Evolutionary conservation across 306 rosid species (phyloP), one percentile per base, ranked within the genome.

Genomic region (Trifolium repens): DNA sequence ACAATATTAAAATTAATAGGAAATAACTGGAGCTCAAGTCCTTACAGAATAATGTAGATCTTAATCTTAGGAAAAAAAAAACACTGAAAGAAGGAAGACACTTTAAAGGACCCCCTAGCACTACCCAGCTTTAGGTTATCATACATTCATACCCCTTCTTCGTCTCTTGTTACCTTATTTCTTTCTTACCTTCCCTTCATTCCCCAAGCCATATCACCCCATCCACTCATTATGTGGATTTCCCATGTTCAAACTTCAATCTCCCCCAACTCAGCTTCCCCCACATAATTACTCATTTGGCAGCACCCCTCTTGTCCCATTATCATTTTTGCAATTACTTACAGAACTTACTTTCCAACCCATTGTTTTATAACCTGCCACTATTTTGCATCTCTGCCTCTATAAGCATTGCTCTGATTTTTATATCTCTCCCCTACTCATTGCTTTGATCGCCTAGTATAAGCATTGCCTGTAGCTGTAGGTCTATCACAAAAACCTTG

Each of bases 11-110:
- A 2, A 9, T 17, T 39, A 65, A 16, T 39, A 61, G 24, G 43
- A 34, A 14, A 62, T 62, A 62, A 6, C 70, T 40, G 52, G 52
- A 65, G 70, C 52, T 40, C 32, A 40, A 16, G 14, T 65, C 70
- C 70, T 65, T 39, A 9, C 9, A 35, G 16, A 24, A 27, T 27
- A 27, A 27, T 27, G 0, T 27, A 2, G 30, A 27, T 27, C 30
- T 27, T 27, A 27, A 27, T 27, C 30, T 27, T 27, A 0, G 3
- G 3, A 27, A 27, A 27, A 27, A 2, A 27, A 0, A 22, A 22
- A 22, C 0, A 27, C 30, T 27, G 30, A 27, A 27, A 27, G 30
- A 27, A 27, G 30, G 30, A 27, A 27, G 30, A 27, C 30, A 27
- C 30, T 27, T 27, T 26, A 26, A 26, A 26, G 30, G 30, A 22